Conservation (phyloP, 1,284 basidiomycete genomes). For the Austroboletus rostrupii region DNA sequence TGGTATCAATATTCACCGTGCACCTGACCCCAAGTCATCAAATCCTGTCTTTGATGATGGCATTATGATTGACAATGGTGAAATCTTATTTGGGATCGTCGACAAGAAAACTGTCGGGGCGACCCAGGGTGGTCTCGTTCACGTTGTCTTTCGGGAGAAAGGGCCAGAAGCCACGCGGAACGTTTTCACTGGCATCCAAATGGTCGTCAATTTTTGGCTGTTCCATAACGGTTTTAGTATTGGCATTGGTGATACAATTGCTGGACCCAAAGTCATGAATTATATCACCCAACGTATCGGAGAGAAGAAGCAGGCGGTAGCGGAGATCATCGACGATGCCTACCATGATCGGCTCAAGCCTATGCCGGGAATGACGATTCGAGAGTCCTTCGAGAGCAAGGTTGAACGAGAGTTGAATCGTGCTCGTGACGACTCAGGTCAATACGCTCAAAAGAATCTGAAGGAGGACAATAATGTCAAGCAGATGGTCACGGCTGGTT, state of each 20-base stretch:
- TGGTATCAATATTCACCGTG: slow-evolving; percentile 90
- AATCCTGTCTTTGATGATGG: slow-evolving; percentile 90
- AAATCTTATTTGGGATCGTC: slow-evolving; percentile 93
- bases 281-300: slow-evolving; percentile 84
- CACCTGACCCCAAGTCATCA: slow-evolving; percentile 75
- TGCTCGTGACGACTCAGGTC: slow-evolving; percentile 94
- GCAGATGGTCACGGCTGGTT: slow-evolving; percentile 99
- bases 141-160: slow-evolving; percentile 97
- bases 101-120: slow-evolving; percentile 99
- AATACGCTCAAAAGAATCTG: slow-evolving; percentile 91
- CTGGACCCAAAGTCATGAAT: slow-evolving; percentile 85
- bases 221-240: slow-evolving; percentile 99
- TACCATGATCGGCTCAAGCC: slow-evolving; percentile 83
- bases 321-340: slow-evolving; percentile 71
- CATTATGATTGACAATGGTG: slow-evolving; percentile 96
- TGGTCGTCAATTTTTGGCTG: slow-evolving; percentile 97
- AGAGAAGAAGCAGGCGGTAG: slow-evolving; percentile 76
- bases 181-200: slow-evolving; percentile 92
- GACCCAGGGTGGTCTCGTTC: slow-evolving; percentile 90
- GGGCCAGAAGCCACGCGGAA: slow-evolving; percentile 91
- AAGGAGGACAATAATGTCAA: slow-evolving; percentile 99
- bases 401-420: slow-evolving; percentile 92
- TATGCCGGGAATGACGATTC: slow-evolving; percentile 96
- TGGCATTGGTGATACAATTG: slow-evolving; percentile 98
- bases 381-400: slow-evolving; percentile 94